Evolutionary conservation across 768 basidiomycete species (phyloP).

Genomic region (Daedalea quercina): DNA sequence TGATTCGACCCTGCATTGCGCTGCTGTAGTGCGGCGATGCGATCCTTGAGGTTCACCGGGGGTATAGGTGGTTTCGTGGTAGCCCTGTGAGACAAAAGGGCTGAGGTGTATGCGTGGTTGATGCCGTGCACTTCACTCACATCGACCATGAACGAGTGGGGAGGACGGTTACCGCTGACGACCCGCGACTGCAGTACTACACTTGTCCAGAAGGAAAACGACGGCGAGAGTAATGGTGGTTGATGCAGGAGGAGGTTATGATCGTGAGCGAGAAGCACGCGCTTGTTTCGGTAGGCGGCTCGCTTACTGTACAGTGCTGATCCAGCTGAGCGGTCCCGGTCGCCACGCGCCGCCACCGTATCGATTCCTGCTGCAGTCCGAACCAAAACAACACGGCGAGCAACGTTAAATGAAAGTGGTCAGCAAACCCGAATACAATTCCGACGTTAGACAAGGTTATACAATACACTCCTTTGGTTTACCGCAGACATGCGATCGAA

Average conservation of each 20-base stretch:
- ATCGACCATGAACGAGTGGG: constrained; percentile 13
- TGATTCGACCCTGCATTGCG: constrained; percentile 26
- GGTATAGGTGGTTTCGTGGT: constrained; percentile 18
- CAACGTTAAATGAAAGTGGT: background rate
- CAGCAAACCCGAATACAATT: too few species aligned
- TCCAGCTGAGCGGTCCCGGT: background rate
- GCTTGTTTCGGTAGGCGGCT: background rate
- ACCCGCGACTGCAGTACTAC: constrained; percentile 26
- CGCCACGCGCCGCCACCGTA: background rate
- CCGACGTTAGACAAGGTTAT: too few species aligned
- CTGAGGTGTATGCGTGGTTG: background rate
- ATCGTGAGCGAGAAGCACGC: constrained; percentile 1
- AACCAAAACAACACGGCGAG: background rate
- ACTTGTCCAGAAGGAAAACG: constrained; percentile 15
- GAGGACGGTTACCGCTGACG: constrained; percentile 24
- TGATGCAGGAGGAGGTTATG: constrained; percentile 10
- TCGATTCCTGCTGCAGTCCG: background rate
- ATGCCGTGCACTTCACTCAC: constrained; percentile 9
- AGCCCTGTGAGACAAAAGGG: constrained; percentile 15
- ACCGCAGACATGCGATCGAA: too few species aligned
- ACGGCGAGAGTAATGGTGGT: constrained; percentile 13
- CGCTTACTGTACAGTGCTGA: background rate
- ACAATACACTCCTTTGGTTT: too few species aligned
- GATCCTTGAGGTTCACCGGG: constrained; percentile 63
- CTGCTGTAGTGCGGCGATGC: constrained; percentile 78